Percentiles rank a stretch among this genome's conserved stretches.
Conservation (phyloP, 495 filamentous ascomycete genomes). For the Talaromyces thailandensis region DNA sequence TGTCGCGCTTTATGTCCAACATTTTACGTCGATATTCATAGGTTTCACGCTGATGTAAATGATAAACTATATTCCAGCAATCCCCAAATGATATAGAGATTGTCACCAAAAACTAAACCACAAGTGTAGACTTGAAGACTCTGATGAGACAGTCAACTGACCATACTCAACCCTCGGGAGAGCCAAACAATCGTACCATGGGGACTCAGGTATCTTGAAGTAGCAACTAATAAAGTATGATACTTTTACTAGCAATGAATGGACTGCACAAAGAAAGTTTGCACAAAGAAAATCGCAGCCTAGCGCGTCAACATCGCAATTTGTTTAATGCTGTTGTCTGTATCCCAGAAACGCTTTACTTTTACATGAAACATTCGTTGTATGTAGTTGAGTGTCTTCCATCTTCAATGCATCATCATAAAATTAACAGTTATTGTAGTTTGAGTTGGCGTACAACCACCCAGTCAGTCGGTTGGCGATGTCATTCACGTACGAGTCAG, state of each 20-base stretch:
- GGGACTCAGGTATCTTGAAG: neutral
- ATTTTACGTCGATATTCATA: neutral
- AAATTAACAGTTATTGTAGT: neutral
- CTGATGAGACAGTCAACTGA: neutral
- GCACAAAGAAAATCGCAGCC: neutral
- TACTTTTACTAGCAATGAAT: neutral
- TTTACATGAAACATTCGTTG: neutral
- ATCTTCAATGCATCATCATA: neutral
- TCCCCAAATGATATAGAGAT: neutral
- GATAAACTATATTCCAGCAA: neutral
- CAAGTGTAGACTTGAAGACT: neutral
- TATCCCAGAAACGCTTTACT: neutral
- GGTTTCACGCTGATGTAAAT: neutral
- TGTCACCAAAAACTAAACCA: neutral
- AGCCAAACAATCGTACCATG: neutral
- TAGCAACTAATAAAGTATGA: neutral
- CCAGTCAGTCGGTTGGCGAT: conserved; percentile 29
- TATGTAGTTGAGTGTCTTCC: neutral
- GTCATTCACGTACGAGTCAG: conserved; percentile 26
- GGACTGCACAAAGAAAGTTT: neutral
- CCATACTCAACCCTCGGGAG: neutral
- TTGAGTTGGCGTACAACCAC: conserved; percentile 18
- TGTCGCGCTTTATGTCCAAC: neutral
- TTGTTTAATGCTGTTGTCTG: neutral
- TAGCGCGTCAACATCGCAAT: neutral